phyloP scores from a whole-genome alignment of 352 stramenopile genomes.

The Lagenidium sp. region DNA sequence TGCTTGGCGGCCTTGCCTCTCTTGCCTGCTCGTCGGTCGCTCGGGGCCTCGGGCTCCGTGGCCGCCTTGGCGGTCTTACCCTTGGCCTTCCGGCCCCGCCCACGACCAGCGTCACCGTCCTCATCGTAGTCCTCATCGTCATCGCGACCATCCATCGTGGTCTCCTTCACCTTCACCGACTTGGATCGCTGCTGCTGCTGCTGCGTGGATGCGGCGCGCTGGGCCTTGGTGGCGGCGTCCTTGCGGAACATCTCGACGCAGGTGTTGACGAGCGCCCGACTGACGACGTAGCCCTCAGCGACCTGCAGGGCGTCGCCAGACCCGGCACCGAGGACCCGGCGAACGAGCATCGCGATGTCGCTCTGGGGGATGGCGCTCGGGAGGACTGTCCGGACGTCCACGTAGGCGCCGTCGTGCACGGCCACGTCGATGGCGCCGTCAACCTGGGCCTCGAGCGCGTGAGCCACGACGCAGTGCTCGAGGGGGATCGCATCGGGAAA shows the following conservation, averaged over 20 bases:
- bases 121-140: slow-evolving; percentile 16
- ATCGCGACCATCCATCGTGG: slow-evolving; percentile 18
- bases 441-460: slow-evolving; percentile 46
- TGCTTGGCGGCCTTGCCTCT: slow-evolving; percentile 10
- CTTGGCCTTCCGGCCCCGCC: slow-evolving; percentile 21
- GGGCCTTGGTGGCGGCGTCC: slow-evolving; percentile 35
- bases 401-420: slow-evolving; percentile 50
- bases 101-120: slow-evolving; percentile 29
- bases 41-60: too few relatives aligned
- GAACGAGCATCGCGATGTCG: slow-evolving; percentile 41
- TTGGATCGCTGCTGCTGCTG: slow-evolving; percentile 8
- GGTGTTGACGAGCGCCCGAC: slow-evolving; percentile 36
- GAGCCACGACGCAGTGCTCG: slow-evolving; percentile 54
- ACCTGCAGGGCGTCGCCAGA: slow-evolving; percentile 36
- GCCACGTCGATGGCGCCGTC: slow-evolving; percentile 64
- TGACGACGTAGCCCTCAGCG: slow-evolving; percentile 49
- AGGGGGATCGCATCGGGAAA: slow-evolving; percentile 64
- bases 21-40: slow-evolving; percentile 16
- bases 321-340: slow-evolving; percentile 26
- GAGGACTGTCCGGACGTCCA: slow-evolving; percentile 53
- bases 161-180: slow-evolving; percentile 1
- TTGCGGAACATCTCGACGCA: slow-evolving; percentile 37
- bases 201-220: slow-evolving; percentile 22
- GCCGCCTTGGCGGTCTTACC: slow-evolving; percentile 21
- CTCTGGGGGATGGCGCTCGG: slow-evolving; percentile 36